A percentile compares a stretch with the other conserved stretches of the same genome.
Conservation (phyloP, 495 filamentous ascomycete species). For the Tuber magnatum region DNA sequence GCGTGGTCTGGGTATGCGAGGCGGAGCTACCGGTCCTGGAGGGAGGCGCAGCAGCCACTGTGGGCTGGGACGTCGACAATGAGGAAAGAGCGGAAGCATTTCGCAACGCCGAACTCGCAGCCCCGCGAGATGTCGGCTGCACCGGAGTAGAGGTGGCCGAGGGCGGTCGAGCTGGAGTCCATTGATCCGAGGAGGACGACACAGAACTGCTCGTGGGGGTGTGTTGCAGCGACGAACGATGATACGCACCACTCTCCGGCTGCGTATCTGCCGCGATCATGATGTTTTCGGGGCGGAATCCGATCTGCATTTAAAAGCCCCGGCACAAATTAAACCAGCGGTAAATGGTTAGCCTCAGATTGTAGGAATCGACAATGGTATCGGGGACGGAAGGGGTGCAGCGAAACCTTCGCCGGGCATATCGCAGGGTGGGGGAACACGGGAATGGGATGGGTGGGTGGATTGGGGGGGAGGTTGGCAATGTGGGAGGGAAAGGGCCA, state of each 20-base stretch:
- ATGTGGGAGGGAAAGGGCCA: constrained; percentile 1
- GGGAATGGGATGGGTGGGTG: not conserved
- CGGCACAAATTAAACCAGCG: constrained; percentile 22
- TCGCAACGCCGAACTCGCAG: constrained; percentile 29
- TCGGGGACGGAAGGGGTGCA: constrained; percentile 6
- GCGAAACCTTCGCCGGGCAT: constrained; percentile 20
- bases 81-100: constrained; percentile 29
- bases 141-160: constrained; percentile 27
- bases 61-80: constrained; percentile 20
- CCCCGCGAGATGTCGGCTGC: constrained; percentile 32
- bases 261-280: constrained; percentile 40
- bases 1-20: not conserved
- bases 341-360: constrained; percentile 33
- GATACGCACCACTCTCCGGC: constrained; percentile 38
- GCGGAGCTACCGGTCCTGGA: not conserved
- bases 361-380: constrained; percentile 22
- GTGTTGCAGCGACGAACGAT: constrained; percentile 37
- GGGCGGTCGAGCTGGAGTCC: constrained; percentile 26
- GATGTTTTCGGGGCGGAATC: constrained; percentile 41
- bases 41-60: constrained; percentile 20
- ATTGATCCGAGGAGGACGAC: constrained; percentile 31
- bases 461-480: too few species aligned
- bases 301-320: constrained; percentile 38
- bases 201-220: constrained; percentile 26
- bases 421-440: constrained; percentile 1